Conservation (phyloP, 2,329 filamentous ascomycete species). For the Clonostachys rosea region DNA sequence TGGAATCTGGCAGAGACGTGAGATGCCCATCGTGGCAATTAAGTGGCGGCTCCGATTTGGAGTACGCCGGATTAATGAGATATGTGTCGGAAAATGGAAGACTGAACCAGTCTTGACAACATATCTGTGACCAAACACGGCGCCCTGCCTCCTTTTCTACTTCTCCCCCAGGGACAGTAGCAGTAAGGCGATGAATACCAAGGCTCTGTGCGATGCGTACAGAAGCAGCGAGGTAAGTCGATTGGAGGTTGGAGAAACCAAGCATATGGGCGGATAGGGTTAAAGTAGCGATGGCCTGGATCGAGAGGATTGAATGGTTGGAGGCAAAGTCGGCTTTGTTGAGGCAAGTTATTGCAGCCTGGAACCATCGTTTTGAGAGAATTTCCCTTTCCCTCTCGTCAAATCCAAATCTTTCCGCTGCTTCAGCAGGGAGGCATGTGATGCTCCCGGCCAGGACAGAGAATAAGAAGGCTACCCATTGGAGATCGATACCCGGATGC, state of each 20-base stretch:
- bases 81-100: constrained; percentile 31
- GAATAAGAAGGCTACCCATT: constrained; percentile 40
- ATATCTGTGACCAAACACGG: constrained; percentile 27
- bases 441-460: constrained; percentile 35
- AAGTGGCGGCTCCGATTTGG: constrained; percentile 16
- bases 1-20: constrained; percentile 4
- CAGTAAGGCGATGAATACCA: constrained; percentile 32
- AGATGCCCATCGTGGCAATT: constrained; percentile 27
- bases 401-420: constrained; percentile 35
- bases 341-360: constrained; percentile 35
- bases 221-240: constrained; percentile 35
- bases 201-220: constrained; percentile 40
- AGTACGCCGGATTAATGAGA: constrained; percentile 26
- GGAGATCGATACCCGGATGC: constrained; percentile 21
- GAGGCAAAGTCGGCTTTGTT: constrained; percentile 33
- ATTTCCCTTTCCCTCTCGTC: constrained; percentile 28
- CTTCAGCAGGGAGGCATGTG: constrained; percentile 26
- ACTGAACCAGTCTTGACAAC: constrained; percentile 28
- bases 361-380: constrained; percentile 37
- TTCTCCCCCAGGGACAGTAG: constrained; percentile 11
- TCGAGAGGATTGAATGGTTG: constrained; percentile 30
- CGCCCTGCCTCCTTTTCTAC: constrained; percentile 19
- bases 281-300: constrained; percentile 39
- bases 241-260: constrained; percentile 40
- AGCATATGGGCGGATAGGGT: constrained; percentile 44